Conservation (phyloP, 345 rosid genomes). For the Populus ilicifolia region DNA sequence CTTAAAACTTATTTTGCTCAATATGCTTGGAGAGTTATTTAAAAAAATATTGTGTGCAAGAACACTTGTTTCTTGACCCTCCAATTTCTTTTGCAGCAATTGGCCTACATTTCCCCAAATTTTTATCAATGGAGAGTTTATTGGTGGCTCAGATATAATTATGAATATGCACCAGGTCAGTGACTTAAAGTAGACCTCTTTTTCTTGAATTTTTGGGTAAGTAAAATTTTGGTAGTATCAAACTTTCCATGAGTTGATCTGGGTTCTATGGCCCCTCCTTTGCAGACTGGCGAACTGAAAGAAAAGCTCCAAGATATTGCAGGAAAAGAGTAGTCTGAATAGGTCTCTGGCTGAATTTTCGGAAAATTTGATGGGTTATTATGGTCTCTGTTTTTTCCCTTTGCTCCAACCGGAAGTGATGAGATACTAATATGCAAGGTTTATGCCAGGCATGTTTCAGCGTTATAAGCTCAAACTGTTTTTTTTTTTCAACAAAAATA, state of each 20-base stretch:
- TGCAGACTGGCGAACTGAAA: constrained; percentile 79
- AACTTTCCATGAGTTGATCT: constrained; percentile 5
- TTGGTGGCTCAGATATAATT: constrained; percentile 93
- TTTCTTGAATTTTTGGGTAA: neutral
- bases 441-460: neutral
- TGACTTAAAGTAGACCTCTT: neutral
- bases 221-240: neutral
- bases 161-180: constrained; percentile 87
- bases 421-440: neutral
- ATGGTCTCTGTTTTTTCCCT: neutral
- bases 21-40: neutral
- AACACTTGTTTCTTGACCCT: neutral
- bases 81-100: constrained; percentile 43
- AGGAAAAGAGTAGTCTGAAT: constrained; percentile 16
- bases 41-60: neutral
- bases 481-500: neutral
- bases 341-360: neutral
- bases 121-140: constrained; percentile 87
- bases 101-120: constrained; percentile 99
- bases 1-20: neutral
- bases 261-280: constrained; percentile 2
- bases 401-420: neutral
- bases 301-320: constrained; percentile 61
- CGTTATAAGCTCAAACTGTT: neutral
- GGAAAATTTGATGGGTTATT: neutral